These are phyloP conservation scores for Rhizodiscina lignyota DNA, from an alignment of 495 filamentous ascomycete genomes.

Conservation along the genomic window DNA sequence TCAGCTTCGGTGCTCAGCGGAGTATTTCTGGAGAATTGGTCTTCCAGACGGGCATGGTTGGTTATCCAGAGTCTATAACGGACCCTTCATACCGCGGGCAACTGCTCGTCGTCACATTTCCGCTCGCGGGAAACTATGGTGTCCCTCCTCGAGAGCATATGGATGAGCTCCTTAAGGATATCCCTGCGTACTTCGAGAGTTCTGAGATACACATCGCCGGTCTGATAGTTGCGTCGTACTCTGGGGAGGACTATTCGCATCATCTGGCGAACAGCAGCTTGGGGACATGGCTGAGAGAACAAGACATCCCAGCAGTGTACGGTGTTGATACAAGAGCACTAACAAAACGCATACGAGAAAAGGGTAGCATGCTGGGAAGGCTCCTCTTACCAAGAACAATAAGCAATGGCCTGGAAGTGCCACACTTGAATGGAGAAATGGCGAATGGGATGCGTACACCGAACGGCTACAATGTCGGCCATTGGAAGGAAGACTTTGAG, in stretches of 20 bases:
- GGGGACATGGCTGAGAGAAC: slow-evolving; percentile 87
- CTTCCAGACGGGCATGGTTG: slow-evolving; percentile 99
- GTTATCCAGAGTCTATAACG: slow-evolving; percentile 89
- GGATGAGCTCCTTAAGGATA: slow-evolving; percentile 50
- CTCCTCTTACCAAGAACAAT: slow-evolving; percentile 54
- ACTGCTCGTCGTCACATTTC: slow-evolving; percentile 82
- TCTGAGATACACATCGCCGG: slow-evolving; percentile 83
- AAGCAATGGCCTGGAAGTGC: slow-evolving; percentile 3
- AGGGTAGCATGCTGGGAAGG: slow-evolving; percentile 92
- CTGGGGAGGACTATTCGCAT: slow-evolving; percentile 89
- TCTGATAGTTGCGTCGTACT: slow-evolving; percentile 75
- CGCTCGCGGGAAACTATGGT: slow-evolving; percentile 81
- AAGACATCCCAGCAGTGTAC: slow-evolving; percentile 89
- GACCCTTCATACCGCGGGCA: slow-evolving; percentile 88
- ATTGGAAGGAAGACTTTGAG: slow-evolving; percentile 58
- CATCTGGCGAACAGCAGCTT: slow-evolving; percentile 78
- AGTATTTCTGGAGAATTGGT: slow-evolving; percentile 90
- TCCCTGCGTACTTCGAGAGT: slow-evolving; percentile 85
- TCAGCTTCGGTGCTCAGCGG: slow-evolving; percentile 87
- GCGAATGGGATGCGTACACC: slow-evolving; percentile 9
- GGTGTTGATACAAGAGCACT: slow-evolving; percentile 87
- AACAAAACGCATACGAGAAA: slow-evolving; percentile 81
- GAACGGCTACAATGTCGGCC: slow-evolving; percentile 19
- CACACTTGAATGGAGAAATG: slow-evolving; percentile 8
- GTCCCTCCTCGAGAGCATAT: slow-evolving; percentile 59